These are phyloP conservation scores for Talaromyces sp. DNA, from an alignment of 2,329 filamentous ascomycete genomes.

Conservation along the genomic window DNA sequence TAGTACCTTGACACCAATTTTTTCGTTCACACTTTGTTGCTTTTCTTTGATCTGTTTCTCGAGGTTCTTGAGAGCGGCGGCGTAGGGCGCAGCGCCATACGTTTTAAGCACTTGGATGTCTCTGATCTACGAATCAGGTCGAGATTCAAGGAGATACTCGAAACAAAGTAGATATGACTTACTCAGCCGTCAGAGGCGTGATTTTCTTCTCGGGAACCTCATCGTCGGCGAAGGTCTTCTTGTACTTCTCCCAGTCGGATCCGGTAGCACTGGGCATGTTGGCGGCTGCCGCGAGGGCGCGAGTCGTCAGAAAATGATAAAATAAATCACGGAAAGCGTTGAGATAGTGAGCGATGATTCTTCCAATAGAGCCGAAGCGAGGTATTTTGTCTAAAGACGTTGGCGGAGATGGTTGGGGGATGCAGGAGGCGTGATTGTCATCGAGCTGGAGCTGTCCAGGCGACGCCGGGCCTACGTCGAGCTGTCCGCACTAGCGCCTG, in stretches of 20 bases:
- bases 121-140: constrained; percentile 44
- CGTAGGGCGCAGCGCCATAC: constrained; percentile 94
- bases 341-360: neutral
- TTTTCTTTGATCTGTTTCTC: constrained; percentile 99
- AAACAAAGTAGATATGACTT: constrained; percentile 32
- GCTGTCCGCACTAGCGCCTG: constrained; percentile 33
- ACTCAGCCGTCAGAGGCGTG: constrained; percentile 94
- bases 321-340: neutral
- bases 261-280: constrained; percentile 90
- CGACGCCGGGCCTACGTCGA: constrained; percentile 21
- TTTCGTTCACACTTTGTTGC: constrained; percentile 96
- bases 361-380: neutral
- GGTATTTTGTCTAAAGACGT: neutral
- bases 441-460: constrained; percentile 21
- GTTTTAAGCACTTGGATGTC: constrained; percentile 99
- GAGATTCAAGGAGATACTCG: constrained; percentile 13
- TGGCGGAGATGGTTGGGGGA: neutral
- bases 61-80: constrained; percentile 87
- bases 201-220: constrained; percentile 99
- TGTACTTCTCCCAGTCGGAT: constrained; percentile 96
- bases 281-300: constrained; percentile 23
- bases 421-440: constrained; percentile 5
- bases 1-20: constrained; percentile 63
- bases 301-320: neutral
- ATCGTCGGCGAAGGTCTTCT: constrained; percentile 94